phyloP scores from a whole-genome alignment of 1,284 basidiomycete species.

The Termitomyces sp. region DNA sequence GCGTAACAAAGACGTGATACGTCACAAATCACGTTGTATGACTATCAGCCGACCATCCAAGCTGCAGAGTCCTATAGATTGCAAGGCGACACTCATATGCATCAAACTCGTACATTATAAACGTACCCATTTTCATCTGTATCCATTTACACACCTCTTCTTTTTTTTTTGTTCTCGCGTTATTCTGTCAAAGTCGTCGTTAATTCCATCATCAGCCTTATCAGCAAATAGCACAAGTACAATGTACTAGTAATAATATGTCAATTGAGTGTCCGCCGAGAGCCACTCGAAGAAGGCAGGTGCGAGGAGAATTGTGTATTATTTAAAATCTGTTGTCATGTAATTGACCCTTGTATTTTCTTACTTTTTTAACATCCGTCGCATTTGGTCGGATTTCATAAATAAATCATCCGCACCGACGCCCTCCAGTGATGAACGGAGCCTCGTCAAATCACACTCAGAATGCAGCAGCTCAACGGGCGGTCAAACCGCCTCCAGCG shows the following conservation, averaged over 20 bases:
- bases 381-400: constrained; percentile 13
- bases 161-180: background rate
- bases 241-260: background rate
- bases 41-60: background rate
- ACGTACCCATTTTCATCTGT: background rate
- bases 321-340: background rate
- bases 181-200: background rate
- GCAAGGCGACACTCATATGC: background rate
- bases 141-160: background rate
- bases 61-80: too few relatives aligned
- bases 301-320: background rate
- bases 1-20: constrained; percentile 17
- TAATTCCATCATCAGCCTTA: background rate
- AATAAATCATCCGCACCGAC: constrained; percentile 12
- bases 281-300: background rate
- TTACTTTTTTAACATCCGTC: constrained; percentile 17
- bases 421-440: constrained; percentile 36
- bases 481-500: constrained; percentile 40
- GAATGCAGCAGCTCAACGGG: constrained; percentile 26
- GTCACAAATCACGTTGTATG: constrained; percentile 9
- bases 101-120: background rate
- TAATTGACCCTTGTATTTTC: constrained; percentile 11
- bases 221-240: background rate
- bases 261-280: background rate
- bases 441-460: constrained; percentile 26